These are phyloP conservation scores for Sungouiella thailandica DNA, from an alignment of 805 yeast genomes.

Conservation along the genomic window DNA sequence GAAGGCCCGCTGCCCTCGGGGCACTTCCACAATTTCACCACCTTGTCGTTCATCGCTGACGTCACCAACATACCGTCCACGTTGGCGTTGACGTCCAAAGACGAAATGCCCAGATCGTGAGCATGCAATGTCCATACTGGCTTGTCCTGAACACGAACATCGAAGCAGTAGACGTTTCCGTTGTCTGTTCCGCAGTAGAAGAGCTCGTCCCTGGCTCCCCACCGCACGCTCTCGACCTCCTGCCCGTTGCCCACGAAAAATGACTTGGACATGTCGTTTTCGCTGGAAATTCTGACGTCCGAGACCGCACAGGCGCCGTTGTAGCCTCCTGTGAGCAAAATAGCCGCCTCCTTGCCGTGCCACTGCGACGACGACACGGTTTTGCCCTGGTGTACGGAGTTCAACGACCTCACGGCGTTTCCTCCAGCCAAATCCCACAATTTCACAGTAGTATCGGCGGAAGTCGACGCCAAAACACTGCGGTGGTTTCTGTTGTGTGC, in stretches of 20 bases:
- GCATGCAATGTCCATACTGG: constrained; percentile 96
- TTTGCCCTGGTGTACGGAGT: constrained; percentile 66
- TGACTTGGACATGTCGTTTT: constrained; percentile 51
- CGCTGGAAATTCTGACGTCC: constrained; percentile 77
- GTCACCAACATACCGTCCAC: constrained; percentile 75
- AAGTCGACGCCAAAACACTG: constrained; percentile 84
- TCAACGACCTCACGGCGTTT: constrained; percentile 72
- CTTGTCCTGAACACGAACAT: constrained; percentile 60
- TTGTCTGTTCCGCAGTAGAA: constrained; percentile 88
- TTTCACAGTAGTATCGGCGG: constrained; percentile 93
- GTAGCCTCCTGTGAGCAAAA: constrained; percentile 87
- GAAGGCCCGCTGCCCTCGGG: constrained; percentile 53
- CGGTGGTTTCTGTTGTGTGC: constrained; percentile 78
- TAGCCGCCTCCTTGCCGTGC: constrained; percentile 64
- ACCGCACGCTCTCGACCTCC: constrained; percentile 78
- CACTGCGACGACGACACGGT: constrained; percentile 83
- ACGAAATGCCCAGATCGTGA: constrained; percentile 89
- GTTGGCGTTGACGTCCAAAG: constrained; percentile 63
- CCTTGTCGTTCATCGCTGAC: constrained; percentile 87
- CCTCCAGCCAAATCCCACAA: constrained; percentile 86
- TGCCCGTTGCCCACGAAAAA: constrained; percentile 63
- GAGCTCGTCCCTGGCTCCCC: constrained; percentile 52
- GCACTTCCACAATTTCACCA: constrained; percentile 83
- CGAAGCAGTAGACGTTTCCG: constrained; percentile 87
- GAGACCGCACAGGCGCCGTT: constrained; percentile 77